Evolutionary conservation across 2,329 filamentous ascomycete genomes (phyloP).

Genomic region (Colletotrichum sublineola): DNA sequence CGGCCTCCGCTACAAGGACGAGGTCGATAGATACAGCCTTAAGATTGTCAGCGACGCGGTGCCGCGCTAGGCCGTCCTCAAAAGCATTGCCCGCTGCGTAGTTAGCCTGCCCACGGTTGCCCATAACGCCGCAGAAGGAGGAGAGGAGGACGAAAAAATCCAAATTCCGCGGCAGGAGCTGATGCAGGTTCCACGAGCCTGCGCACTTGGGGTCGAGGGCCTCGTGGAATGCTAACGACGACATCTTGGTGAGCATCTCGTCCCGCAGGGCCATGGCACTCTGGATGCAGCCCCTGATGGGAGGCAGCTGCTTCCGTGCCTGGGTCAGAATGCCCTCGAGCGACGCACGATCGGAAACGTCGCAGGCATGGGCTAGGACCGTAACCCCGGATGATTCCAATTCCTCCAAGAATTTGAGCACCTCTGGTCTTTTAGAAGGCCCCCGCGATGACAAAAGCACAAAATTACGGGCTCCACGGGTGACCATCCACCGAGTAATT

Average conservation of each 20-base stretch:
- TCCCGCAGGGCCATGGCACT: slow-evolving; percentile 56
- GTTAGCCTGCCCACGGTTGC: slow-evolving; percentile 69
- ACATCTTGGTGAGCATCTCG: slow-evolving; percentile 63
- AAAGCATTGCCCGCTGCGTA: slow-evolving; percentile 69
- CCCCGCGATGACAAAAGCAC: slow-evolving; percentile 56
- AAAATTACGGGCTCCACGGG: too few species aligned
- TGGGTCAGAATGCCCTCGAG: too few species aligned
- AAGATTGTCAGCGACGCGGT: not conserved
- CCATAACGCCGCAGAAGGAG: slow-evolving; percentile 67
- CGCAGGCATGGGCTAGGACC: slow-evolving; percentile 52
- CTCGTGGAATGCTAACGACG: slow-evolving; percentile 55
- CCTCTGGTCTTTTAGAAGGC: slow-evolving; percentile 22
- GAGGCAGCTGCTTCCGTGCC: slow-evolving; percentile 39
- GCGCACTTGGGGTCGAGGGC: slow-evolving; percentile 62
- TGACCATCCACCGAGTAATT: too few species aligned
- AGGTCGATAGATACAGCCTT: too few species aligned
- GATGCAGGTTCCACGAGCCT: slow-evolving; percentile 64
- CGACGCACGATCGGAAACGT: slow-evolving; percentile 56
- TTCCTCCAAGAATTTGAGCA: too few species aligned
- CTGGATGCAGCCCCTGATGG: slow-evolving; percentile 52
- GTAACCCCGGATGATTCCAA: too few species aligned
- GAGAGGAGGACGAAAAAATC: slow-evolving; percentile 66
- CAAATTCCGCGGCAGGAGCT: slow-evolving; percentile 48
- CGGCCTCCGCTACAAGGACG: too few species aligned
- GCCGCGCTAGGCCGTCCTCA: slow-evolving; percentile 57